Evolutionary conservation across 108 stramenopile genomes (phyloP).

Genomic region (Discostella stelligeroides): DNA sequence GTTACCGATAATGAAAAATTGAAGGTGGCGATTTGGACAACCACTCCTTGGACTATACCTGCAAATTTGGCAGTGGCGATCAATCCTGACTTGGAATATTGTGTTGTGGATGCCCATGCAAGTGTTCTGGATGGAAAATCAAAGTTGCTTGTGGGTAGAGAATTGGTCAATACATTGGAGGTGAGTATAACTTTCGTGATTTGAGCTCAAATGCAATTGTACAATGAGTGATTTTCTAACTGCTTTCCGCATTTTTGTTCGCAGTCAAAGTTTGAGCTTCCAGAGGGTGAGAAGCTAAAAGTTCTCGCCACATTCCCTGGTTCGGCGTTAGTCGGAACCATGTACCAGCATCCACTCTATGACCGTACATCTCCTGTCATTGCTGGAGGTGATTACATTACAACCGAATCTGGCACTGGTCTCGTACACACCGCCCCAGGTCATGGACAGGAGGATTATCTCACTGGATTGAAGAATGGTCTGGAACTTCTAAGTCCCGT

Average conservation of each 20-base stretch:
- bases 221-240: neutral
- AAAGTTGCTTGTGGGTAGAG: constrained; percentile 80
- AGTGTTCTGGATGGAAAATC: constrained; percentile 58
- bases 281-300: constrained; percentile 70
- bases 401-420: constrained; percentile 97
- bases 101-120: constrained; percentile 70
- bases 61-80: constrained; percentile 96
- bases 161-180: constrained; percentile 72
- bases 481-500: constrained; percentile 89
- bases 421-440: constrained; percentile 99
- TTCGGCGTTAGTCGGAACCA: constrained; percentile 73
- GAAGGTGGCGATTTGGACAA: constrained; percentile 92
- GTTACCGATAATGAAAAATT: constrained; percentile 56
- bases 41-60: constrained; percentile 94
- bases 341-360: constrained; percentile 85
- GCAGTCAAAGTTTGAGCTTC: constrained; percentile 70
- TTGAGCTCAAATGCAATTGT: neutral
- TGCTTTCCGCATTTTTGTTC: constrained; percentile 11
- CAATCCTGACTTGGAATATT: constrained; percentile 90
- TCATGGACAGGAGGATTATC: constrained; percentile 98
- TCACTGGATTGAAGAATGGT: constrained; percentile 86
- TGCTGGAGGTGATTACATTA: constrained; percentile 97
- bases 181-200: constrained; percentile 35
- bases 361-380: constrained; percentile 82
- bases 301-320: constrained; percentile 66